A percentile compares a stretch with the other conserved stretches of the same genome.
Evolutionary conservation across 2,329 filamentous ascomycete species (phyloP).

Genomic region (Diaporthe velutina): DNA sequence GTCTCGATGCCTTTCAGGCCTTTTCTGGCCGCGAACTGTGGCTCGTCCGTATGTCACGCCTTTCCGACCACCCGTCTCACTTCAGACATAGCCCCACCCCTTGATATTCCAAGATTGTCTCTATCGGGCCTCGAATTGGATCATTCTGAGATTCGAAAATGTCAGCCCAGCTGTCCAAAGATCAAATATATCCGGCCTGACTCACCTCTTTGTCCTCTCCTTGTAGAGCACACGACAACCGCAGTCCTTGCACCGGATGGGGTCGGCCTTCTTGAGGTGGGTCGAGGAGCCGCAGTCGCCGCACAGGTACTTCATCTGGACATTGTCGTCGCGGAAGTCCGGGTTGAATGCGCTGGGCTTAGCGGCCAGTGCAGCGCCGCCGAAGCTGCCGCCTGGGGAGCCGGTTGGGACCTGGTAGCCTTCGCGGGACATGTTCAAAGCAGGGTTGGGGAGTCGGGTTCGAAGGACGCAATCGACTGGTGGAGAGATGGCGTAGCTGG

Average conservation of each 20-base stretch:
- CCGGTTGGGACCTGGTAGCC: constrained; percentile 80
- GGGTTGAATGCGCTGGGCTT: constrained; percentile 57
- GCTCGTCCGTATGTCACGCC: neutral
- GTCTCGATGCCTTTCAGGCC: neutral
- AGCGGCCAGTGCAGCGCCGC: constrained; percentile 47
- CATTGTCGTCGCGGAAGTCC: constrained; percentile 60
- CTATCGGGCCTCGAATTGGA: constrained; percentile 95
- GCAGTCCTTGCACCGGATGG: constrained; percentile 91
- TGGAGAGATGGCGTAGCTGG: too few relatives aligned
- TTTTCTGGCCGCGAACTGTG: neutral
- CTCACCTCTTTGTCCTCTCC: constrained; percentile 95
- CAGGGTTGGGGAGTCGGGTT: neutral
- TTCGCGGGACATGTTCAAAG: constrained; percentile 74
- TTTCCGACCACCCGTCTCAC: neutral
- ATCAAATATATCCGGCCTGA: neutral
- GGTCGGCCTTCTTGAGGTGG: constrained; percentile 80
- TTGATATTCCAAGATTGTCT: constrained; percentile 41
- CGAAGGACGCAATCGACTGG: neutral
- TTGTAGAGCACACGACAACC: constrained; percentile 97
- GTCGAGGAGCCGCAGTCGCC: constrained; percentile 88
- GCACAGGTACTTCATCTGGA: constrained; percentile 78
- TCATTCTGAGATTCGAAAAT: constrained; percentile 75
- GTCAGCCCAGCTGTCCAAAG: constrained; percentile 41
- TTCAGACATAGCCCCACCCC: too few relatives aligned
- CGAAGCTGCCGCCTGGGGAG: constrained; percentile 55